phyloP scores from a whole-genome alignment of 2,329 filamentous ascomycete species.

The Neopestalotiopsis sp. region DNA sequence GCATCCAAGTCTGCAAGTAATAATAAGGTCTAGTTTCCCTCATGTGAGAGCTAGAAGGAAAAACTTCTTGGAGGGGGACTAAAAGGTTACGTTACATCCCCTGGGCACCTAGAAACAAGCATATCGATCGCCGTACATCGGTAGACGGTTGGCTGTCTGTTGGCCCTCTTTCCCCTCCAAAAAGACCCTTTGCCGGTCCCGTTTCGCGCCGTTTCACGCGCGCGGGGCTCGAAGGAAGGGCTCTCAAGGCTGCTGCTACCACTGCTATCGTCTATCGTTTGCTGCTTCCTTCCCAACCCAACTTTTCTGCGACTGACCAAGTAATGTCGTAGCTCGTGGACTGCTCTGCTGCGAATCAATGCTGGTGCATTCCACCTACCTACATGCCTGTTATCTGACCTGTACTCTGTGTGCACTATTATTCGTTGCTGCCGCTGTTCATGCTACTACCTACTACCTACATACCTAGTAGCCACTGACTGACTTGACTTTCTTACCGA shows the following conservation, averaged over 20 bases:
- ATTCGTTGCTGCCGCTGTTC: background rate
- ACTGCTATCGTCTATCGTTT: too few relatives aligned
- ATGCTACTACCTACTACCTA: background rate
- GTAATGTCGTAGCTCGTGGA: too few relatives aligned
- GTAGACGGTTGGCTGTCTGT: background rate
- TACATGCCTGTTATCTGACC: too few relatives aligned
- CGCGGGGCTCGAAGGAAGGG: too few relatives aligned
- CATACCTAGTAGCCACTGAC: background rate
- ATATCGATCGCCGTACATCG: background rate
- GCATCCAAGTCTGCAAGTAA: background rate
- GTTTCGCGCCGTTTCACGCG: background rate
- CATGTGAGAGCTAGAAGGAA: background rate
- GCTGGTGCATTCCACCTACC: too few relatives aligned
- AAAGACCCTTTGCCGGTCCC: background rate
- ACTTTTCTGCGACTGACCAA: too few relatives aligned
- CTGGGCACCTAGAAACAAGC: background rate
- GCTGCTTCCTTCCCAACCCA: too few relatives aligned
- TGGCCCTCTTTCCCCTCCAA: background rate
- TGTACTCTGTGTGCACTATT: background rate
- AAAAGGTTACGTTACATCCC: conserved; percentile 15
- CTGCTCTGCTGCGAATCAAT: too few relatives aligned
- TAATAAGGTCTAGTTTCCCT: background rate
- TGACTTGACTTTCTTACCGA: background rate
- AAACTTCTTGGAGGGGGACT: background rate
- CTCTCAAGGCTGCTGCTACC: too few relatives aligned